These are phyloP conservation scores for Amborella trichopoda DNA, from an alignment of 164 flowering plant species.

Conservation along the genomic window DNA sequence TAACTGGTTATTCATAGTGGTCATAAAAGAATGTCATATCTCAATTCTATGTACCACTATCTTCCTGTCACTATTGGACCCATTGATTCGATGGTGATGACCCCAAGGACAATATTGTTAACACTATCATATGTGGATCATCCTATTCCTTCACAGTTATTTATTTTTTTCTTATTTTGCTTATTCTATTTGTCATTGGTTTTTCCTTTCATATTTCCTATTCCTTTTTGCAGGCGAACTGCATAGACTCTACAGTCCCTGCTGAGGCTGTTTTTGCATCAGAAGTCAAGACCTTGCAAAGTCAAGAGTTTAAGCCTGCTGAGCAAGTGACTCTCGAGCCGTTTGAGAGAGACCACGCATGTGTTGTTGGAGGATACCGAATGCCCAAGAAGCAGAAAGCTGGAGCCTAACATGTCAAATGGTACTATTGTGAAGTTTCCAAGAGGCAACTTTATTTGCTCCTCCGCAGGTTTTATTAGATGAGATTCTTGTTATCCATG, in stretches of 20 bases:
- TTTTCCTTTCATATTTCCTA: not conserved
- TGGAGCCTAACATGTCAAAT: constrained; percentile 10
- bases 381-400: constrained; percentile 66
- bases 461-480: no score
- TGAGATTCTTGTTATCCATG: no score
- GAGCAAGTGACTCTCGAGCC: constrained; percentile 93
- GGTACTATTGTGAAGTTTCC: not conserved
- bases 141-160: no score
- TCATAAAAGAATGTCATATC: no score
- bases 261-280: constrained; percentile 80
- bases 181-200: not conserved
- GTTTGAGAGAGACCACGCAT: constrained; percentile 93
- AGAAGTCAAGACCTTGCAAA: constrained; percentile 82
- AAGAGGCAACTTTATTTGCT: not conserved
- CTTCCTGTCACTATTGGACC: no score
- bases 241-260: constrained; percentile 83
- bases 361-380: constrained; percentile 94
- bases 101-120: no score
- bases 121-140: no score
- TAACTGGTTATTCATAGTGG: no score
- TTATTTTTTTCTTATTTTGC: no score
- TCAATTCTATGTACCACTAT: no score
- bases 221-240: constrained; percentile 50
- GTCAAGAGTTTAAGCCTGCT: constrained; percentile 65
- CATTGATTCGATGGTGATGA: no score